These are phyloP conservation scores for Sutorius australiensis DNA, from an alignment of 768 basidiomycete genomes.

Conservation along the genomic window DNA sequence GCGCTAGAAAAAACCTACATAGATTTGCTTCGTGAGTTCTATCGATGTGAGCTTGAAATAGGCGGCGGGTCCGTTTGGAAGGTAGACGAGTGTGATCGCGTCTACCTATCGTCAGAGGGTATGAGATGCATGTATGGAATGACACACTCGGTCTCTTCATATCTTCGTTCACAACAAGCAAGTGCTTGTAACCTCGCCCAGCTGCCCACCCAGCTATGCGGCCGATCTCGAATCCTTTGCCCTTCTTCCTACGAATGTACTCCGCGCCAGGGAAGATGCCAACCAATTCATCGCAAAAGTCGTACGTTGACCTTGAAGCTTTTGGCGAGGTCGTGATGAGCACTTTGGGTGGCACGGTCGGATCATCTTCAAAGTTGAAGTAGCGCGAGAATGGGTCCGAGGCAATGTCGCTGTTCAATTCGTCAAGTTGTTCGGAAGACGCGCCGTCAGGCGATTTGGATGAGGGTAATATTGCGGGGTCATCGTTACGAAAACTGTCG, in stretches of 20 bases:
- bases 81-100: slow-evolving; percentile 86
- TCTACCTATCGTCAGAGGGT: slow-evolving; percentile 45
- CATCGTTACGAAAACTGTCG: slow-evolving; percentile 89
- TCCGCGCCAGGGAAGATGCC: slow-evolving; percentile 91
- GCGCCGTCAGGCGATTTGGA: slow-evolving; percentile 26
- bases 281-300: slow-evolving; percentile 89
- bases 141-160: slow-evolving; percentile 83
- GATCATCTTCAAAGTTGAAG: slow-evolving; percentile 64
- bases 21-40: slow-evolving; percentile 81
- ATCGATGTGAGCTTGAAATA: slow-evolving; percentile 94
- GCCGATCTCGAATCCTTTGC: slow-evolving; percentile 88
- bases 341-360: slow-evolving; percentile 76
- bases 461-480: slow-evolving; percentile 43
- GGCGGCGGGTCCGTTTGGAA: slow-evolving; percentile 90
- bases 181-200: slow-evolving; percentile 79
- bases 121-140: background rate
- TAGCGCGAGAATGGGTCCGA: slow-evolving; percentile 77
- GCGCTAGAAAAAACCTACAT: slow-evolving; percentile 45
- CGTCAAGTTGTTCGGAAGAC: slow-evolving; percentile 45
- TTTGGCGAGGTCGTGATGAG: slow-evolving; percentile 88
- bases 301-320: slow-evolving; percentile 84
- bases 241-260: slow-evolving; percentile 81
- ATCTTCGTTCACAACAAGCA: slow-evolving; percentile 94
- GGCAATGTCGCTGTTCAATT: slow-evolving; percentile 63
- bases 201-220: slow-evolving; percentile 92